Percentiles rank a stretch among this genome's conserved stretches.
These are phyloP conservation scores for Fragaria vesca DNA, from an alignment of 306 rosid species.

Conservation along the genomic window DNA sequence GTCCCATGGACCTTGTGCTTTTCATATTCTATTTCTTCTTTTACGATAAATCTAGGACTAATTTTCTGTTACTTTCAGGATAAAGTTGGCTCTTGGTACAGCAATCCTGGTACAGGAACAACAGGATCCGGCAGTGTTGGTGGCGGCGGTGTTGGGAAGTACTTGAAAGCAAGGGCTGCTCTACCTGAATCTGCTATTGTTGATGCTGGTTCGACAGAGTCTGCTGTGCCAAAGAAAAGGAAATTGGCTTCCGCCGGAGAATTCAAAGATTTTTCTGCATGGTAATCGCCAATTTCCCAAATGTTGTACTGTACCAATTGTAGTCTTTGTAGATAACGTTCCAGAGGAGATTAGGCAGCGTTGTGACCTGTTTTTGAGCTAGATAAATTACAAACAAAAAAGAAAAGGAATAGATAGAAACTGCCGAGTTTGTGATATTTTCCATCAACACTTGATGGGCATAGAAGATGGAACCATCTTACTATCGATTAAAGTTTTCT, in stretches of 20 bases:
- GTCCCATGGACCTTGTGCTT: conserved; percentile 26
- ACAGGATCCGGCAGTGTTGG: conserved; percentile 46
- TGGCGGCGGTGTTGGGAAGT: conserved; percentile 77
- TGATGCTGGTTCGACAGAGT: conserved; percentile 30
- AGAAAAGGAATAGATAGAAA: neutral
- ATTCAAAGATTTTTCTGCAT: conserved; percentile 72
- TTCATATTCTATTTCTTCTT: conserved; percentile 7
- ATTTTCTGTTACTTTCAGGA: conserved; percentile 47
- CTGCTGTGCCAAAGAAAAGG: conserved; percentile 65
- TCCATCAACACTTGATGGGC: conserved; percentile 8
- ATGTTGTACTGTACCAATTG: conserved; percentile 25
- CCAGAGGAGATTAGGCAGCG: neutral
- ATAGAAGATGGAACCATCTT: neutral
- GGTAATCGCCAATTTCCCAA: conserved; percentile 44
- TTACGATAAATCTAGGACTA: neutral
- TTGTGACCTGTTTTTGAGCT: neutral
- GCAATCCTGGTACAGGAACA: conserved; percentile 78
- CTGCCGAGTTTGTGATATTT: neutral
- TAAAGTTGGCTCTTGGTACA: conserved; percentile 87
- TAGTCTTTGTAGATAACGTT: conserved; percentile 4
- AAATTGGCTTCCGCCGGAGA: conserved; percentile 51
- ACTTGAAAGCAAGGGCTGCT: conserved; percentile 66
- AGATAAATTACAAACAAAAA: neutral
- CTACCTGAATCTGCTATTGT: conserved; percentile 46
- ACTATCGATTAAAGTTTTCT: neutral